Base-by-base conservation (phyloP, 352 stramenopile species). In the Pythium graminicola region DNA sequence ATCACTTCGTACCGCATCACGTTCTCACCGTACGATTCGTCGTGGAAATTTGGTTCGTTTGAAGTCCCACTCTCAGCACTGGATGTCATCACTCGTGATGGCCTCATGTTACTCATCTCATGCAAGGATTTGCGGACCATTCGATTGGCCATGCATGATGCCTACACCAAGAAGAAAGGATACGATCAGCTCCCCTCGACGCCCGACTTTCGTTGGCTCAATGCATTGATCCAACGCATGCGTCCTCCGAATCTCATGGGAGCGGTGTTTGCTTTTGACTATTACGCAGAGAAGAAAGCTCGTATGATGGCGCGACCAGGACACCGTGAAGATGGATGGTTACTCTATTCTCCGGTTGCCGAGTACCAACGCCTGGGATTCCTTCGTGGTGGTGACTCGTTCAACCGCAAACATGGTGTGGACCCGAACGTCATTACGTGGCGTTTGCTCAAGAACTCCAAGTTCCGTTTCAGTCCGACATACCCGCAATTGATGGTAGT, bases 401-500 rank as follows among this genome's bases (percentile, higher is more conserved):
- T 76, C 66, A 26, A 43, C n/a, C n/a, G 66, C 64, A 43, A 62
- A 54, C 1, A 64, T 27, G 50, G 49, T 13, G 45, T 60, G 1
- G 62, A 67, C 23, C 56, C 67, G 1, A 67, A 67, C 20, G 22
- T 36, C 8, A 79, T 89, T 31, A 78, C 76, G 20, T 97, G 88
- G 89, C 65, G 86, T 27, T 58, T 93, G 49, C 71, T 94, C n/a
- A 93, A 93, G 65, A 95, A 95, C 51, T 89, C 76, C 54, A 92
- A 89, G 62, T 97, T 95, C 67, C 74, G 73, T 32, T 85, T 98
- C 56, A 98, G 88, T 51, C 74, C 84, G 13, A 97, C 93, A 20
- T 99, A 99, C 64, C 96, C 96, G 4, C 84, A 89, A 39, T 76
- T 97, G 13, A 87, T 99, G 70, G 83, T 97, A 9, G 95, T 98